A percentile compares a stretch with the other conserved stretches of the same genome.
phyloP scores from a whole-genome alignment of 2,329 filamentous ascomycete species.

The Aspergillus udagawae region DNA sequence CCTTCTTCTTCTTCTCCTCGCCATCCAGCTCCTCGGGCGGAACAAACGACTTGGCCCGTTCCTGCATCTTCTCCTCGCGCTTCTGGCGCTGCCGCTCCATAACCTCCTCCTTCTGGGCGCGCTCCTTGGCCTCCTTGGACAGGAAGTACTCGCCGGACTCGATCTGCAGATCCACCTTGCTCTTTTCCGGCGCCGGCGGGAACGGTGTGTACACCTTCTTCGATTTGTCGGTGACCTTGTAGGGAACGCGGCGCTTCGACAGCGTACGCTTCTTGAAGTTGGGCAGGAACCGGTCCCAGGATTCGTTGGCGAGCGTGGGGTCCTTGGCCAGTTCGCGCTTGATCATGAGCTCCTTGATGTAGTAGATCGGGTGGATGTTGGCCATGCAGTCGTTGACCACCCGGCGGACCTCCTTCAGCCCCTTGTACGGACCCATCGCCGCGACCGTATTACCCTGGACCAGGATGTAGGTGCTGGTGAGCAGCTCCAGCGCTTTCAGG shows the following conservation, averaged over 20 bases:
- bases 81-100: conserved; percentile 81
- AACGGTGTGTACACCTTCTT: conserved; percentile 97
- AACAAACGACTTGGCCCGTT: conserved; percentile 80
- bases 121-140: conserved; percentile 85
- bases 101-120: conserved; percentile 72
- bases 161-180: conserved; percentile 97
- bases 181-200: conserved; percentile 95
- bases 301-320: conserved; percentile 78
- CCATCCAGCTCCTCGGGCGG: conserved; percentile 72
- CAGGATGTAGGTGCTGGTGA: conserved; percentile 87
- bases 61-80: conserved; percentile 82
- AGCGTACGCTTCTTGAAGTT: conserved; percentile 95
- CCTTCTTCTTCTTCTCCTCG: conserved; percentile 41
- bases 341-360: conserved; percentile 95
- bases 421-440: conserved; percentile 88
- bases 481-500: conserved; percentile 85
- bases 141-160: conserved; percentile 97
- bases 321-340: conserved; percentile 89
- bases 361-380: conserved; percentile 85
- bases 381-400: conserved; percentile 95
- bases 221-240: conserved; percentile 84
- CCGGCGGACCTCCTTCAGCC: conserved; percentile 83
- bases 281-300: conserved; percentile 92
- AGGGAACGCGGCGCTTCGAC: conserved; percentile 75
- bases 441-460: conserved; percentile 96